These are phyloP conservation scores for Platismatia glauca DNA, from an alignment of 495 filamentous ascomycete genomes.

Conservation along the genomic window DNA sequence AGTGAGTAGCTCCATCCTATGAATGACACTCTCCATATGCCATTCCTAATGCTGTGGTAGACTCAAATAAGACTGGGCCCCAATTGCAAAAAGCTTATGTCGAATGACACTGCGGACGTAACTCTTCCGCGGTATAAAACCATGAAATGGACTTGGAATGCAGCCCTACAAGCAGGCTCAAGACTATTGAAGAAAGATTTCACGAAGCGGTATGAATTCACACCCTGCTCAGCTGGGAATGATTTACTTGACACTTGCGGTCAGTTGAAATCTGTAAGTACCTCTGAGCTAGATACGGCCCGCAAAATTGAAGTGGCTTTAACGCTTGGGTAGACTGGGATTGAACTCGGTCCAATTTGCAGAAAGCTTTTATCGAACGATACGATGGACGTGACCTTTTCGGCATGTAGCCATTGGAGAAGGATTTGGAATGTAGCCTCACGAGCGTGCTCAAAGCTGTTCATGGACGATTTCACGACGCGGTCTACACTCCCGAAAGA, in stretches of 20 bases:
- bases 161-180: no score
- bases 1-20: background rate
- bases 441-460: background rate
- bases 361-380: background rate
- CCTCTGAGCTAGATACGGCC: no score
- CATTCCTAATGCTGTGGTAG: background rate
- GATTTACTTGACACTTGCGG: no score
- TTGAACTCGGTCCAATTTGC: background rate
- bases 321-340: background rate
- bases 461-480: background rate
- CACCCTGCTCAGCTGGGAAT: no score
- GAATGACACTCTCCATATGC: background rate
- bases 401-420: background rate
- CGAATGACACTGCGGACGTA: background rate
- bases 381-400: background rate
- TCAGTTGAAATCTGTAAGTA: no score
- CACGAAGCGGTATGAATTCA: background rate
- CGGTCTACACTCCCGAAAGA: background rate
- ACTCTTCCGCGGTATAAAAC: background rate
- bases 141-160: background rate
- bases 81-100: background rate
- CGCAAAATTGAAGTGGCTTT: no score
- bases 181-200: background rate
- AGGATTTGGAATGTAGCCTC: background rate
- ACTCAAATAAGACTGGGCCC: background rate